Evolutionary conservation across 192 early-diverging fungal genomes (phyloP).

Genomic region (Thoreauomyces humboldtii): DNA sequence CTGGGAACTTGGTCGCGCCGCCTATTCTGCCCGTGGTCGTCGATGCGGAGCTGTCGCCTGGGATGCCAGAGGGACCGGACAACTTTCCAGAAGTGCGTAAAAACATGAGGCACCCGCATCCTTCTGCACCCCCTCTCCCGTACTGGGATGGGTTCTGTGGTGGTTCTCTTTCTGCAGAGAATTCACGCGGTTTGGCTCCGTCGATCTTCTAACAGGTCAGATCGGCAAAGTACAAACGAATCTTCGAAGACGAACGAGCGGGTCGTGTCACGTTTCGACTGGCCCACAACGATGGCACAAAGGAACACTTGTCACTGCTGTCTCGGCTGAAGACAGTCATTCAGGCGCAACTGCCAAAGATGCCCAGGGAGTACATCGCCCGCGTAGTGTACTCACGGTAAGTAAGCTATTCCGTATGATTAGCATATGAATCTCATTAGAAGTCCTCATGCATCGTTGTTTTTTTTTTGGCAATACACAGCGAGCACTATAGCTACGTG

Average conservation of each 20-base stretch:
- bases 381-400: constrained; percentile 91
- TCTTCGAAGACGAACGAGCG: constrained; percentile 40
- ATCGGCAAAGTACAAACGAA: constrained; percentile 18
- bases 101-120: too few species aligned
- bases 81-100: neutral
- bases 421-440: neutral
- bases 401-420: neutral
- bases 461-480: constrained; percentile 23
- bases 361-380: constrained; percentile 98
- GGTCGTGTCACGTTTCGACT: constrained; percentile 54
- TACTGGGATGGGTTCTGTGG: neutral
- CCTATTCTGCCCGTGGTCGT: neutral
- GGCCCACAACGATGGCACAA: constrained; percentile 76
- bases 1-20: constrained; percentile 1
- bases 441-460: neutral
- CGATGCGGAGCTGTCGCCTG: neutral
- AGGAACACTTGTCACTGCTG: constrained; percentile 81
- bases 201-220: constrained; percentile 10
- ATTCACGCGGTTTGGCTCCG: too few species aligned
- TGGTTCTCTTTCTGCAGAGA: too few species aligned
- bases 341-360: constrained; percentile 95
- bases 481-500: constrained; percentile 85
- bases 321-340: constrained; percentile 96
- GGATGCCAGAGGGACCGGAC: neutral
- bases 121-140: neutral